Percentiles rank a stretch among this genome's conserved stretches.
Conservation (phyloP, 2,329 filamentous ascomycete species). For the Didymella lethalis region DNA sequence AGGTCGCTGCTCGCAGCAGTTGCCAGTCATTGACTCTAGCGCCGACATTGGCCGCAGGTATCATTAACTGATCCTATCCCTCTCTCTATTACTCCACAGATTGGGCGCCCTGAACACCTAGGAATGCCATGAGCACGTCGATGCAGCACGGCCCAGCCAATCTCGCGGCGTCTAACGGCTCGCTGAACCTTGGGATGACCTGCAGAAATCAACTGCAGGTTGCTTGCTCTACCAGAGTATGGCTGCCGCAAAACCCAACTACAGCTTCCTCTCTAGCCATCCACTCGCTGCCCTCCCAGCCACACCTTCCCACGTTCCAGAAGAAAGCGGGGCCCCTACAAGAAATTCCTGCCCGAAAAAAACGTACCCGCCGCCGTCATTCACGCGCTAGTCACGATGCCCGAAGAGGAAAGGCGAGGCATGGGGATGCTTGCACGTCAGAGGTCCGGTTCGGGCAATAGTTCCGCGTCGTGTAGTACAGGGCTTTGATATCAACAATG, state of each 20-base stretch:
- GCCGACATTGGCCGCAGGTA: conserved; percentile 24
- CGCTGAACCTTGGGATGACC: conserved; percentile 16
- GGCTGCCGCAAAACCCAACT: no score
- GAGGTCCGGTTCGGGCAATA: conserved; percentile 6
- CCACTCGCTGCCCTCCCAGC: neutral
- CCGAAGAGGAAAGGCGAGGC: conserved; percentile 13
- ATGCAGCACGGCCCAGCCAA: conserved; percentile 9
- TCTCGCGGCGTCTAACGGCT: conserved; percentile 10
- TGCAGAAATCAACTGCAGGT: conserved; percentile 11
- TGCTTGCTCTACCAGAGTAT: neutral
- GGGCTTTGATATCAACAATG: conserved; percentile 8
- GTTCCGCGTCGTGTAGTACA: conserved; percentile 10
- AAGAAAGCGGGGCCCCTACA: conserved; percentile 23
- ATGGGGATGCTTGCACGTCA: conserved; percentile 19
- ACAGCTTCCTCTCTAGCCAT: no score
- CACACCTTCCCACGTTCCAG: conserved; percentile 22
- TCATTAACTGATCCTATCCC: conserved; percentile 8
- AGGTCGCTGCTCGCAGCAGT: conserved; percentile 12
- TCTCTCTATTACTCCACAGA: conserved; percentile 17
- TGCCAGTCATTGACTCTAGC: conserved; percentile 13
- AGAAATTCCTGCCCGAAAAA: conserved; percentile 22
- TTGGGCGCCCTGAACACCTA: conserved; percentile 16
- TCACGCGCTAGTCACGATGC: conserved; percentile 8
- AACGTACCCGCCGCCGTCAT: conserved; percentile 21
- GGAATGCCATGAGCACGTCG: conserved; percentile 18